Evolutionary conservation across 768 basidiomycete species (phyloP), one percentile per base, ranked within the genome.

Genomic region (Boletus edulis): DNA sequence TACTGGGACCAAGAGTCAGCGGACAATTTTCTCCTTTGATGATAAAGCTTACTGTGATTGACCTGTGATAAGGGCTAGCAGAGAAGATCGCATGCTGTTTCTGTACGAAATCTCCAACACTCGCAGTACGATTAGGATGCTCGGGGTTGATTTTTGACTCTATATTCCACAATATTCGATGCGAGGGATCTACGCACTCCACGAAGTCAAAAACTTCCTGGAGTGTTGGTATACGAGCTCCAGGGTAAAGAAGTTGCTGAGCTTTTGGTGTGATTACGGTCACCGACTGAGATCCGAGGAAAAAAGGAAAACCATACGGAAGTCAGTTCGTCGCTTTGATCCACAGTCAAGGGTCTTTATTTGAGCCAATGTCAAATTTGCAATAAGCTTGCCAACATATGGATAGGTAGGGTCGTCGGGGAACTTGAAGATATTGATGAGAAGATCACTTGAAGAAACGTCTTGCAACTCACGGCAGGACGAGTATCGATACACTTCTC

Each of bases 341-440:
- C 89, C 90, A 60, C 91, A 93, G 66, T 93, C 89, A 42, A 93
- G 69, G 5, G 87, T 91, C 70, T 85, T 86, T 55, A 93, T 71
- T 70, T 92, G 89, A 8, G 87, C 82, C 40, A 91, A 70, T 0
- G 91, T 92, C 40, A 91, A 77, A 66, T 89, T 85, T n/a, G 82
- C 84, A 51, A 91, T 77, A 55, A 76, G 80, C 69, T 88, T 87
- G 49, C 86, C 87, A n/a, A 88, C 85, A 64, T 90, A 89, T 13
- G 87, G 87, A 65, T 80, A 90, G 39, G 73, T 72, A 2, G 84
- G 82, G 65, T 90, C 87, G 37, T 72, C 70, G 11, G 74, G 71
- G 52, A 76, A 74, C 87, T 88, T 63, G 38, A 14, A 31, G 48
- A 35, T 14, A 44, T 32, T 5, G 40, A 56, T 59, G 49, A 49